A percentile compares a stretch with the other conserved stretches of the same genome.
These are phyloP conservation scores for Metarhizium robertsii DNA, from an alignment of 2,329 filamentous ascomycete species.

Conservation along the genomic window DNA sequence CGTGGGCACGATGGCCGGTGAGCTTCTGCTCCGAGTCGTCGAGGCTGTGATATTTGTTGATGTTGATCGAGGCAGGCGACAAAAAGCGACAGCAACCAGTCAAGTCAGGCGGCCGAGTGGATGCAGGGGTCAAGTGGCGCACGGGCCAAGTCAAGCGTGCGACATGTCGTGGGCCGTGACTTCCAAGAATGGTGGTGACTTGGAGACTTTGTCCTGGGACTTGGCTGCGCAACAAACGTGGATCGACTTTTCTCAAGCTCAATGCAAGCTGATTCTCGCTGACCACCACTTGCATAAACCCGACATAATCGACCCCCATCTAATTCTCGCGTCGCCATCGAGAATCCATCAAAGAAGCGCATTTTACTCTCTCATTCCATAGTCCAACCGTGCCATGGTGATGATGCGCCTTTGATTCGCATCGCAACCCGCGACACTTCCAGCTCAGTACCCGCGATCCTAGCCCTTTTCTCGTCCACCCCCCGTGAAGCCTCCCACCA, in stretches of 20 bases:
- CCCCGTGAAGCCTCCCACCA: background rate
- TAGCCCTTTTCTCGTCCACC: background rate
- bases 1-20: slow-evolving; percentile 22
- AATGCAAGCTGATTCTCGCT: background rate
- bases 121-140: slow-evolving; percentile 2
- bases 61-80: slow-evolving; percentile 12
- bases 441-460: background rate
- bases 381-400: background rate
- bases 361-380: background rate
- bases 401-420: slow-evolving; percentile 12
- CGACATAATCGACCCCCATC: background rate
- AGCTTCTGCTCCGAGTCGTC: slow-evolving; percentile 14
- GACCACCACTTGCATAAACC: background rate
- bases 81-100: background rate
- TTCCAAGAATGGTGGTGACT: background rate
- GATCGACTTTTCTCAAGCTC: background rate
- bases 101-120: background rate
- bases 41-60: slow-evolving; percentile 19
- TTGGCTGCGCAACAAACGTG: background rate
- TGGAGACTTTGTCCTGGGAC: background rate
- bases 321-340: background rate
- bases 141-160: background rate
- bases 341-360: background rate
- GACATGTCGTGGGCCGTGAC: background rate
- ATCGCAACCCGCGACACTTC: slow-evolving; percentile 4